Evolutionary conservation across 345 rosid species (phyloP).

Genomic region (Hypericum androsaemum): DNA sequence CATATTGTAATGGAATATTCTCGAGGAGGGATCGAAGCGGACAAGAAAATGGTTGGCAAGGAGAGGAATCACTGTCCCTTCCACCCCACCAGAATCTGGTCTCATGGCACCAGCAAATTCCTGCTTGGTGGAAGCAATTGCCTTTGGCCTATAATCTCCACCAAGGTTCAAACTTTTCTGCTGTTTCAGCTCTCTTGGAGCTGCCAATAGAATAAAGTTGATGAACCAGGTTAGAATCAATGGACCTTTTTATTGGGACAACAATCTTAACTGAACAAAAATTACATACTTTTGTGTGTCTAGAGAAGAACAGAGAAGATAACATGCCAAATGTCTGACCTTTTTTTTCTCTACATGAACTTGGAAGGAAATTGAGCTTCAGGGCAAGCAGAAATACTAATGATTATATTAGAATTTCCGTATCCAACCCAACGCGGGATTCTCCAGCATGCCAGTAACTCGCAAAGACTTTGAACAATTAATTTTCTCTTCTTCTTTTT

Average conservation of each 20-base stretch:
- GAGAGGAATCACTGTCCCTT: slow-evolving; percentile 62
- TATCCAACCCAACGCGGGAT: background rate
- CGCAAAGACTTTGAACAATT: no score
- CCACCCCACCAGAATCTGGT: slow-evolving; percentile 81
- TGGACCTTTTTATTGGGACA: slow-evolving; percentile 3
- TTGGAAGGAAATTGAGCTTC: slow-evolving; percentile 3
- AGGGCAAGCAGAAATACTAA: background rate
- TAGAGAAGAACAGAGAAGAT: slow-evolving; percentile 1
- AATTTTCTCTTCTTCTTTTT: background rate
- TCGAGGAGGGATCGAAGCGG: slow-evolving; percentile 50
- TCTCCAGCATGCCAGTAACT: no score
- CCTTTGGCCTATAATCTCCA: slow-evolving; percentile 35
- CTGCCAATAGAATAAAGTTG: slow-evolving; percentile 25
- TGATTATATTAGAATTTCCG: background rate
- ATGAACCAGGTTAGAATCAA: slow-evolving; percentile 18
- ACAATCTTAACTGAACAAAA: no score
- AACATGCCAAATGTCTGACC: no score
- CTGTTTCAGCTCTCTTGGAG: slow-evolving; percentile 27
- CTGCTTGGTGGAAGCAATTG: slow-evolving; percentile 23
- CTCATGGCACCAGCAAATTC: slow-evolving; percentile 52
- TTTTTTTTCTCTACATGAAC: no score
- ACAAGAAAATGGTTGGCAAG: slow-evolving; percentile 94
- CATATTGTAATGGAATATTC: slow-evolving; percentile 81
- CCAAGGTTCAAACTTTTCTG: slow-evolving; percentile 21
- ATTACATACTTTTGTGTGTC: background rate